Evolutionary conservation across 2,329 filamentous ascomycete species (phyloP), one percentile per base, ranked within the genome.

Genomic region (Fusarium cicatricum): DNA sequence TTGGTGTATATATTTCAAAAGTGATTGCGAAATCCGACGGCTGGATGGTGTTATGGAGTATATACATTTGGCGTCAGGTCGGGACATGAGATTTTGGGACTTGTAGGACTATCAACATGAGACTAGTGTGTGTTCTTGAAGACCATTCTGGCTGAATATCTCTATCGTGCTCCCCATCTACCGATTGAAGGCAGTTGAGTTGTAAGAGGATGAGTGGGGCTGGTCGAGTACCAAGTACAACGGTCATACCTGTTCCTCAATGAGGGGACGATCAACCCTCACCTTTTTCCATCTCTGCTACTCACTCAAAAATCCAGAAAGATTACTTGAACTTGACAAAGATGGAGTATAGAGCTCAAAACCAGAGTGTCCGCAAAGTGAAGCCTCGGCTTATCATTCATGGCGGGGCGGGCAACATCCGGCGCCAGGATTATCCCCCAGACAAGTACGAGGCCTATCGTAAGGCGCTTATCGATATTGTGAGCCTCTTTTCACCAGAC

Each of bases 371-470:
- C 17, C 45, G 60, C 17, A 70, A 58, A 41, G 55, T 80, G 29
- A 75, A 77, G 66, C 87, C 88, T 4, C 81, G 86, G 10, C 71
- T 90, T 28, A 88, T 90, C 69, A 85, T 91, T 67, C 88, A 91
- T 67, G 90, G 89, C 69, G 89, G 89, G 29, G 89, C 90, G 2
- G 89, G 89, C 41, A 88, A 89, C 69, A 87, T 91, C 64, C 80
- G 80, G 21, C 87, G 83, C 4, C 72, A 78, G 8, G 85, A 80
- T 52, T 80, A 90, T 34, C 78, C 86, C 4, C 82, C 82, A 0
- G 77, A 82, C 15, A 79, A 83, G 55, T 89, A 88, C 67, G 69
- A 74, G 11, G 73, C 78, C 47, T 90, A 89, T 73, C 83, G 85
- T 46, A 65, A 76, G 21, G 83, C 88, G 0, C 81, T 92, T 15